Evolutionary conservation across 805 yeast species (phyloP), one percentile per base, ranked within the genome.

Genomic region (Pichia ethanolica): DNA sequence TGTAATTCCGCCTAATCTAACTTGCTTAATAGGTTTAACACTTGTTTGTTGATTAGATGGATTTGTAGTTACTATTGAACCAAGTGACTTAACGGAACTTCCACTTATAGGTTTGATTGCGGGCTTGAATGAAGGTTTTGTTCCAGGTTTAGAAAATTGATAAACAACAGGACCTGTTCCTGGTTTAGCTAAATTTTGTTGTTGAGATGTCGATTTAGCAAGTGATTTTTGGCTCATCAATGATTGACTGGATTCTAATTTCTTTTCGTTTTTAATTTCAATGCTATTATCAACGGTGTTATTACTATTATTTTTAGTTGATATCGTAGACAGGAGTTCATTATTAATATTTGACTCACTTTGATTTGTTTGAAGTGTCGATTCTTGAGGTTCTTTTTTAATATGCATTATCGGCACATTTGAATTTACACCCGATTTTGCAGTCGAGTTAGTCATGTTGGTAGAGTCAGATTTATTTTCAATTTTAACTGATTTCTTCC

Each of bases 41-140:
- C 51, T 55, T 12, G 48, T 11, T 12, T 38, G 51, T 26, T 44
- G 45, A 20, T 20, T 28, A 20, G 39, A 36, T 13, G 49, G 34
- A 30, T 25, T 27, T 12, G 52, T 30, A 30, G 9, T 30, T 30
- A 2, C 32, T 30, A 30, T 39, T 36, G 45, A 32, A n/a, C 39
- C 38, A 33, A 33, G 28, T 34, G 35, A 28, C 9, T 33, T 33
- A 6, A 42, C 44, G 2, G 44, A 42, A 11, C 35, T 38, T 8
- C 46, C 42, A 11, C 35, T 48, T n/a, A 25, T 36, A 8, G 49
- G 35, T 11, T 49, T 46, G 9, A 42, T 40, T 6, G 54, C 11
- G 10, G 52, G 43, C 10, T 53, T 53, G 11, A 43, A 39, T 10
- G 47, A 37, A 38, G 52, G 50, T 7, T 42, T 58, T 20, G 52